A percentile compares a stretch with the other conserved stretches of the same genome.
Conservation (phyloP, 371 early-diverging fungal genomes). For the Parasitella parasitica region DNA sequence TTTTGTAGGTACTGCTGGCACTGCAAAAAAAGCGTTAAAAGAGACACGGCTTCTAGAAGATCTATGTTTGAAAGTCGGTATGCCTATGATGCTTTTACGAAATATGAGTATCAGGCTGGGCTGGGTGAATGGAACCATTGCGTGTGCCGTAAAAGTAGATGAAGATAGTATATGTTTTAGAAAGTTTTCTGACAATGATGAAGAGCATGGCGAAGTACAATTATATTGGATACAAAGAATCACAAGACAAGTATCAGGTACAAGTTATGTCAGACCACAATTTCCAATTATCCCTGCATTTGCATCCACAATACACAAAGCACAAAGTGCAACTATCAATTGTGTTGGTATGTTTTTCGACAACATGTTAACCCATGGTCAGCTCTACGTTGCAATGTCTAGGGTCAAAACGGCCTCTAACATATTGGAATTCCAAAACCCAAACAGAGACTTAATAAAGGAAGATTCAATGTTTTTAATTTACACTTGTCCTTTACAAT, state of each 20-base stretch:
- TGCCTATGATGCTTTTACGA: neutral
- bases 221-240: no score
- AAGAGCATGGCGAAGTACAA: no score
- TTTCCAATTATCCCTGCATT: neutral
- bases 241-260: neutral
- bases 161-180: conserved; percentile 6
- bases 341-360: neutral
- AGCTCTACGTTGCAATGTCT: neutral
- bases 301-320: conserved; percentile 4
- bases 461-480: no score
- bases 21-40: neutral
- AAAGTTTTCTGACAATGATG: neutral
- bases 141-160: neutral
- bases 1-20: neutral
- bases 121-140: conserved; percentile 1
- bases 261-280: neutral
- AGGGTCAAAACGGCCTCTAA: neutral
- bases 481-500: no score
- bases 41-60: neutral
- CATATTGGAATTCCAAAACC: no score
- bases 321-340: conserved; percentile 1
- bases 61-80: neutral
- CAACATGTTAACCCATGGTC: neutral
- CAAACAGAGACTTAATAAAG: no score
- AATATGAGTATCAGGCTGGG: conserved; percentile 1